Base-by-base conservation (phyloP, 1,284 basidiomycete genomes). In the Cronartium ribicola region DNA sequence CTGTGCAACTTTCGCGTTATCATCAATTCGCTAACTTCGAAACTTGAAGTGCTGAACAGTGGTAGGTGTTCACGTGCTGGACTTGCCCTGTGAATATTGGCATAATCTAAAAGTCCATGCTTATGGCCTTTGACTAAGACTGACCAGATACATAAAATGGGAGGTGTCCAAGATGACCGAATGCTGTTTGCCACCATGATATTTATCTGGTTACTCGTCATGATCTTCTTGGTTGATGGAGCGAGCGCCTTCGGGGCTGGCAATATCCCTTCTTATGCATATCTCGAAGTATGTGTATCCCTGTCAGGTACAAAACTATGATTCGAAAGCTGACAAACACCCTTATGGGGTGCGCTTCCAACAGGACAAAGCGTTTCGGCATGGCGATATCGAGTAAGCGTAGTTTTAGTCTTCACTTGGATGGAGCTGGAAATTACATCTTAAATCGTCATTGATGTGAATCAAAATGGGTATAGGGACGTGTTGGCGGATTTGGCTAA, bases 361-460 rank as follows among this genome's bases (percentile, higher is more conserved):
- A 62, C 41, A 75, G 66, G 70, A 75, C 40, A 67, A 66, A 51
- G 76, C 76, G 6, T 78, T 77, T 75, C 76, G 77, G 6, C 78
- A 79, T 76, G 78, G 79, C n/a, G 78, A 77, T 68, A 78, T 79
- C 71, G 78, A 78, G 59, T 48, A 55, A 22, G 43, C 17, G 40
- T 13, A 60, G 22, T 20, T 76, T 20, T 70, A 70, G 37, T 29
- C 61, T 63, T 5, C 20, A 36, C 22, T 70, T 14, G n/a, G 7
- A 22, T 41, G 14, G 46, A 66, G 68, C 55, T 46, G 39, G 17
- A 59, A 44, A 40, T 72, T 62, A 41, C 62, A 61, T 44, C 66
- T 57, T 64, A 77, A 76, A 57, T 51, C 46, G 17, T 76, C 39
- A 77, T 76, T n/a, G 74, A 76, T 29, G 20, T 80, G 13, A 75